Base-by-base conservation (phyloP, 345 rosid genomes). In the Psidium guajava region DNA sequence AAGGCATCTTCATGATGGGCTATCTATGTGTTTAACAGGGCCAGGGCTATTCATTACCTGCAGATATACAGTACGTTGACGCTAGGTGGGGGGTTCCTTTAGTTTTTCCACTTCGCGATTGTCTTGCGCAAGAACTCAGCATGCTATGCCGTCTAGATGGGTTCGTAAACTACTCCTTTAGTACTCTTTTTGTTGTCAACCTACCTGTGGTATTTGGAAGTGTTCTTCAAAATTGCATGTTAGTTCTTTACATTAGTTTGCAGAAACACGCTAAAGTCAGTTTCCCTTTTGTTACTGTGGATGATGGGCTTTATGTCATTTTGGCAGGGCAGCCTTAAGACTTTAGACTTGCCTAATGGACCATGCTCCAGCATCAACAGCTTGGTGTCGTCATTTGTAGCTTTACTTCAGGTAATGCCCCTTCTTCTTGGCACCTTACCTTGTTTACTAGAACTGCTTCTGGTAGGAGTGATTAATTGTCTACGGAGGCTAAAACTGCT, bases 61-160 rank as follows among this genome's bases (percentile, higher is more conserved):
- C 98, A 77, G 98, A 97, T 90, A 93, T 97, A 85, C 98, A 97
- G 85, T 92, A 93, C 82, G 96, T 94, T 81, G 99, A 97, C 91
- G 92, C 96, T 14, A 93, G 99, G 88, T 93, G 98, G 96, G 90
- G 93, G 83, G 87, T 90, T 24, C 98, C 98, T 7, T 86, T 95
- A 21, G 98, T 97, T 59, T 93, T 95, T 86, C 98, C 98, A 50
- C 96, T 97, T 87, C 98, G 88, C 53, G 99, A 95, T 91, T 97
- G 98, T 88, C 94, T 93, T 36, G 85, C 91, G 49, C 94, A 87
- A 82, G 99, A 97, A 88, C 90, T 97, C 82, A 93, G 85, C 86
- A 86, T 88, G 89, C 91, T 95, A 73, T 95, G 99, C 88, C 87
- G 16, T 80, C 91, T 95, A 86, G 96, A 97, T 89, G 90, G 95